A percentile compares a stretch with the other conserved stretches of the same genome.
Evolutionary conservation across 2,329 filamentous ascomycete genomes (phyloP).

Genomic region (Ophiostoma himal-ulmi): DNA sequence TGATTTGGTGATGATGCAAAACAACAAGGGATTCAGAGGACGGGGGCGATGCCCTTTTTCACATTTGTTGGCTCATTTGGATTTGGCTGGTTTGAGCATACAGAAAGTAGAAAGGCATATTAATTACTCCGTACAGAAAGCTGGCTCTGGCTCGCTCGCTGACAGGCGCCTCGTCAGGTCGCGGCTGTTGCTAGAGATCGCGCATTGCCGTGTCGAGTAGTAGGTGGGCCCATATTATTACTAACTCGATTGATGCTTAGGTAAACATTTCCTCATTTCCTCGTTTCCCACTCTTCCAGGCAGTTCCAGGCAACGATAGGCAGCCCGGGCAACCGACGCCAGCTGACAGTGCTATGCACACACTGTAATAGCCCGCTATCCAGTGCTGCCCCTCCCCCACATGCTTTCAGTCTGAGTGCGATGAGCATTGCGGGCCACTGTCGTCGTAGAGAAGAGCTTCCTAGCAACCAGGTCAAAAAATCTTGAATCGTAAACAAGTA

Average conservation of each 20-base stretch:
- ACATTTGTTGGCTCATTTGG: neutral
- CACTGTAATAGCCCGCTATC: constrained; percentile 1
- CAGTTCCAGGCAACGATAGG: neutral
- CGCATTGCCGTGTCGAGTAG: constrained; percentile 14
- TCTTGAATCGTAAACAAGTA: constrained; percentile 18
- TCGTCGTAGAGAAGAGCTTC: constrained; percentile 15
- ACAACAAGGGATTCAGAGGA: constrained; percentile 6
- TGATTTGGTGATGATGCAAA: neutral
- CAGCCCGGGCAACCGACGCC: neutral
- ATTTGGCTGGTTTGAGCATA: neutral
- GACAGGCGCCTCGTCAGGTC: constrained; percentile 10
- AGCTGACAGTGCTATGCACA: constrained; percentile 18
- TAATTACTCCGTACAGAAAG: neutral
- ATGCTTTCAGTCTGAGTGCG: constrained; percentile 1
- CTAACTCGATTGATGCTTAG: neutral
- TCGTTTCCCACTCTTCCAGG: neutral
- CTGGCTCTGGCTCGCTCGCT: constrained; percentile 3
- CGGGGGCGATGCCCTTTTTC: constrained; percentile 15
- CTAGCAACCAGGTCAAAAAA: constrained; percentile 23
- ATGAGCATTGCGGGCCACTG: constrained; percentile 7
- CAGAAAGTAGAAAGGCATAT: neutral
- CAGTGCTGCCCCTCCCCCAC: constrained; percentile 23
- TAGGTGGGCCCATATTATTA: neutral
- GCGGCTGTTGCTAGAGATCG: constrained; percentile 21
- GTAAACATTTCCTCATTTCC: neutral